Evolutionary conservation across 1,284 basidiomycete genomes (phyloP).

Genomic region (Sanghuangporus baumii): DNA sequence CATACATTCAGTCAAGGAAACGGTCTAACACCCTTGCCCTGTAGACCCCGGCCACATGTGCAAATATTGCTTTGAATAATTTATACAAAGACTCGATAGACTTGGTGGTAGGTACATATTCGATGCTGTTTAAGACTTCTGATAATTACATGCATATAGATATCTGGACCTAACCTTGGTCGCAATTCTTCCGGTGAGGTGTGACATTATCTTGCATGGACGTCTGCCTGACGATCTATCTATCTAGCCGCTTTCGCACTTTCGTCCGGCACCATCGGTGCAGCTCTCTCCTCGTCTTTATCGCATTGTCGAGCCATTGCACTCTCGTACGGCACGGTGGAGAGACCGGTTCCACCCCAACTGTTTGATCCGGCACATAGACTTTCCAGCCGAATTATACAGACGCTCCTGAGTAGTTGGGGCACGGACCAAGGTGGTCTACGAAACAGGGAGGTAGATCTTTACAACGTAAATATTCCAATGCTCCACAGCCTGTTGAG

Average conservation of each 20-base stretch:
- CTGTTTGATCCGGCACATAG: conserved; percentile 66
- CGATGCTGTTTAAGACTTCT: background rate
- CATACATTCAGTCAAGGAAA: background rate
- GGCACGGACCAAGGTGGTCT: conserved; percentile 58
- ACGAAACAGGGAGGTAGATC: conserved; percentile 60
- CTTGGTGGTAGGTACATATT: conserved; percentile 57
- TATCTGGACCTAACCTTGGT: conserved; percentile 74
- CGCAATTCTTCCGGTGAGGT: conserved; percentile 71
- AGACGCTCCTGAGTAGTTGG: conserved; percentile 77
- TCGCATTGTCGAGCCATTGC: conserved; percentile 69
- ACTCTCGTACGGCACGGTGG: conserved; percentile 80
- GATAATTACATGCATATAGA: conserved; percentile 33
- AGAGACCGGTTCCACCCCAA: conserved; percentile 57
- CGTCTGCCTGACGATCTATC: conserved; percentile 12
- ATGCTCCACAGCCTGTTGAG: conserved; percentile 57
- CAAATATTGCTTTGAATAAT: conserved; percentile 86
- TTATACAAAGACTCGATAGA: conserved; percentile 81
- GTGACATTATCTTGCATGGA: background rate
- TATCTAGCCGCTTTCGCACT: conserved; percentile 72
- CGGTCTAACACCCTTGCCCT: conserved; percentile 4
- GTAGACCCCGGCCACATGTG: conserved; percentile 86
- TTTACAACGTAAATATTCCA: conserved; percentile 81
- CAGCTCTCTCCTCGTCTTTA: conserved; percentile 76
- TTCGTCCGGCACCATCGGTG: conserved; percentile 88
- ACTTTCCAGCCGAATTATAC: conserved; percentile 62